A percentile compares a stretch with the other conserved stretches of the same genome.
Evolutionary conservation across 140 eudicot species (phyloP).

Genomic region (Erigeron philadelphicus): DNA sequence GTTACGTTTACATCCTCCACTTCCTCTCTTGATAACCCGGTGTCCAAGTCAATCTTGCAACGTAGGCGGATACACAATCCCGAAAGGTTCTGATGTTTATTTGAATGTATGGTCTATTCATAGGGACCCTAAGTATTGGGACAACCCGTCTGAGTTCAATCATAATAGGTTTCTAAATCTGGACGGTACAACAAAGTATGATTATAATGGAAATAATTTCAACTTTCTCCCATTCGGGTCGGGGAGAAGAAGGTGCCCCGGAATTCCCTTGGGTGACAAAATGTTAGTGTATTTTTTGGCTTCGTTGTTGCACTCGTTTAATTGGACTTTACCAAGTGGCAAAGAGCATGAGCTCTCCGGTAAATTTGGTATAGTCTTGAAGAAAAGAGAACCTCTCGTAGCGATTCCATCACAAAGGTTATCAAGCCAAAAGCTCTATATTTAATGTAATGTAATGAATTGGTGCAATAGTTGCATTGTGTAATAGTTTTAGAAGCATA

Average conservation of each 20-base stretch:
- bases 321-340: slow-evolving; percentile 3
- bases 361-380: not conserved
- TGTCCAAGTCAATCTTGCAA: not conserved
- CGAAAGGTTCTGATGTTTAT: not conserved
- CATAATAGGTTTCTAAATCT: not conserved
- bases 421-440: not conserved
- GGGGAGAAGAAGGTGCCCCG: slow-evolving; percentile 6
- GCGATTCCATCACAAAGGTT: not conserved
- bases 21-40: not conserved
- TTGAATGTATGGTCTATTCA: not conserved
- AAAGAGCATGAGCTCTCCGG: not conserved
- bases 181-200: not conserved
- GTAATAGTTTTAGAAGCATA: not conserved
- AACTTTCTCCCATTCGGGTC: slow-evolving; percentile 8
- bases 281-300: not conserved
- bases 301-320: slow-evolving; percentile 16
- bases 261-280: slow-evolving; percentile 8
- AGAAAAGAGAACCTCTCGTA: not conserved
- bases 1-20: slow-evolving; percentile 2
- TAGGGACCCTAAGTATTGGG: slow-evolving; percentile 4
- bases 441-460: not conserved
- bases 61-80: slow-evolving; percentile 7
- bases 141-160: not conserved
- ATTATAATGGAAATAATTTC: not conserved
- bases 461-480: not conserved